These are phyloP conservation scores for Lavandula angustifolia DNA, from an alignment of 257 asterid species.

Conservation along the genomic window DNA sequence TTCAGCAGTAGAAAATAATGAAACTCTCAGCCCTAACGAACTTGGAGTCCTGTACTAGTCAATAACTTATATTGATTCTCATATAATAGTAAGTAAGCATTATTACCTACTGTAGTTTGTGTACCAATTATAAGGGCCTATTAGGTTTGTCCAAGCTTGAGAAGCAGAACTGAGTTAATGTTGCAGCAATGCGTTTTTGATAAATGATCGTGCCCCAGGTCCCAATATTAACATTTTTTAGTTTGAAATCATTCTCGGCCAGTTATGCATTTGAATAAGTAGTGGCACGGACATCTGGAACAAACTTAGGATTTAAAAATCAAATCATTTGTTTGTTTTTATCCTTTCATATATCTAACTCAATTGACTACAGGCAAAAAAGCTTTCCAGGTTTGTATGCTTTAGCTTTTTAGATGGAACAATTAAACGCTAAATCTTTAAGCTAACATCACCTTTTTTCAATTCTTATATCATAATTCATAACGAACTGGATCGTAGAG, in stretches of 20 bases:
- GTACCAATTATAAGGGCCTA: background rate
- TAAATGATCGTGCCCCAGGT: conserved; percentile 9
- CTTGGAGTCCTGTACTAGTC: conserved; percentile 1
- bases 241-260: conserved; percentile 12
- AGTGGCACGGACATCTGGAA: conserved; percentile 6
- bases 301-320: conserved; percentile 9
- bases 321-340: background rate
- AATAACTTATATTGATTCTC: background rate
- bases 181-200: background rate
- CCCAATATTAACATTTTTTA: background rate
- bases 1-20: background rate
- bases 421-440: background rate
- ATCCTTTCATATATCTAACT: conserved; percentile 4
- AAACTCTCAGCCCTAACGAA: conserved; percentile 17
- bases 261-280: background rate
- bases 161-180: conserved; percentile 1
- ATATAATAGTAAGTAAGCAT: background rate
- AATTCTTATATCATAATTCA: background rate
- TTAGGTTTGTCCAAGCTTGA: background rate
- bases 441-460: background rate
- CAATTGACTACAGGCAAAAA: background rate
- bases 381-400: conserved; percentile 24
- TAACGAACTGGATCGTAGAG: conserved; percentile 14
- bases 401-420: conserved; percentile 2
- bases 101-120: background rate